These are phyloP conservation scores for Paramyrothecium sp. DNA, from an alignment of 2,329 filamentous ascomycete species.

Conservation along the genomic window DNA sequence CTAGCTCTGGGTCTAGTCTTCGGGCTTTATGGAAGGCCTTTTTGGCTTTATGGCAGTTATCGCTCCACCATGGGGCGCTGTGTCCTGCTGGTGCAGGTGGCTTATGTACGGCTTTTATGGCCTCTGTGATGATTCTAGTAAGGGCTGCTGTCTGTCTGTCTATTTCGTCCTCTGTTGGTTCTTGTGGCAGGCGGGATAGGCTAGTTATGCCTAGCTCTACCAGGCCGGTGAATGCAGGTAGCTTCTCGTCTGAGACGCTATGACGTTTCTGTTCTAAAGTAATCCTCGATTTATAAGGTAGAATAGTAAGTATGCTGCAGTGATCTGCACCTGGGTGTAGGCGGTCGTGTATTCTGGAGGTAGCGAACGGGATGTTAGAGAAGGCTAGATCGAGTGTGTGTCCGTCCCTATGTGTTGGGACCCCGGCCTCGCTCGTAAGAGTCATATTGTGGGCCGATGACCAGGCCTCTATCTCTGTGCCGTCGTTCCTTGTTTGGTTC, in stretches of 20 bases:
- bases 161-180: no score
- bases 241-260: conserved; percentile 10
- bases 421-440: conserved; percentile 10
- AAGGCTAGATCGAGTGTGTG: conserved; percentile 14
- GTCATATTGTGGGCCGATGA: conserved; percentile 6
- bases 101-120: conserved; percentile 5
- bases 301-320: conserved; percentile 10
- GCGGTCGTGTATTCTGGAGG: conserved; percentile 10
- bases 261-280: conserved; percentile 5
- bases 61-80: conserved; percentile 12
- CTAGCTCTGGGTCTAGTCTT: conserved; percentile 8
- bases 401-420: conserved; percentile 14
- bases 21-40: conserved; percentile 9
- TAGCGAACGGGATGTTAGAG: conserved; percentile 8
- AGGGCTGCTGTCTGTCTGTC: conserved; percentile 9
- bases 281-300: conserved; percentile 2
- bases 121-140: conserved; percentile 4
- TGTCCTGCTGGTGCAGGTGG: conserved; percentile 4
- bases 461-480: conserved; percentile 10
- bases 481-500: conserved; percentile 2
- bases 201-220: no score
- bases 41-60: conserved; percentile 10
- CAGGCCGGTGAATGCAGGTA: no score
- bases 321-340: conserved; percentile 13
- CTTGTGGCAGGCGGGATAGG: no score